Percentiles rank a stretch among this genome's conserved stretches.
phyloP scores from a whole-genome alignment of 2,329 filamentous ascomycete genomes.

The Fulvia fulva region DNA sequence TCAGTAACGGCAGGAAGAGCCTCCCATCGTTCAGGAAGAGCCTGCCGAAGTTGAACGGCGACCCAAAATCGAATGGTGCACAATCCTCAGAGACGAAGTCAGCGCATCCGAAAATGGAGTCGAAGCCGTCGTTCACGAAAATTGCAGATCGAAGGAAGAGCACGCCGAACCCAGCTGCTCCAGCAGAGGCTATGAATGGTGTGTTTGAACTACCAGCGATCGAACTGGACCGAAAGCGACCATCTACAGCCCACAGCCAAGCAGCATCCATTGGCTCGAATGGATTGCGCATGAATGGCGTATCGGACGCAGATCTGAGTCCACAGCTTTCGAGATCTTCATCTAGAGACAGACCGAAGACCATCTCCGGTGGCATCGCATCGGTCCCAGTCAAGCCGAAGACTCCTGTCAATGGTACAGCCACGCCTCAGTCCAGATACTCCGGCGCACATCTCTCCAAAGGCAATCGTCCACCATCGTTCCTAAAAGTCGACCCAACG shows the following conservation, averaged over 20 bases:
- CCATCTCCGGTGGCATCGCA: slow-evolving; percentile 19
- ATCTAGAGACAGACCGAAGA: slow-evolving; percentile 26
- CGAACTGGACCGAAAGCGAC: slow-evolving; percentile 19
- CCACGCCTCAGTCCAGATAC: slow-evolving; percentile 4
- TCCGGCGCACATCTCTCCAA: slow-evolving; percentile 3
- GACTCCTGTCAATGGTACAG: background rate
- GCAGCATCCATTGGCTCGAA: slow-evolving; percentile 22
- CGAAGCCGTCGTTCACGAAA: background rate
- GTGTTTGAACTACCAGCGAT: slow-evolving; percentile 28
- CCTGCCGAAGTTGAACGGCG: slow-evolving; percentile 19
- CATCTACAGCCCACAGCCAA: slow-evolving; percentile 23
- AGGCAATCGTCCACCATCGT: slow-evolving; percentile 15
- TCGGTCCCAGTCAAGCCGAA: background rate
- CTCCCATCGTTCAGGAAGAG: slow-evolving; percentile 26
- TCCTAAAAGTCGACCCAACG: slow-evolving; percentile 17
- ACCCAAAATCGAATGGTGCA: slow-evolving; percentile 10
- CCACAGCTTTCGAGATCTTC: slow-evolving; percentile 2
- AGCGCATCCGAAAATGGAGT: background rate
- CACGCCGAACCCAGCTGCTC: background rate
- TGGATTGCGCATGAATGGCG: slow-evolving; percentile 32
- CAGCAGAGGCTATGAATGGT: slow-evolving; percentile 8
- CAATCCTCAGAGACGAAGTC: background rate
- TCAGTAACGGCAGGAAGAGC: slow-evolving; percentile 29
- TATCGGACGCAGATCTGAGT: slow-evolving; percentile 18
- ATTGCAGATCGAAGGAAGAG: background rate